Evolutionary conservation across 164 flowering plant genomes (phyloP).

Genomic region (Litsea cubeba): DNA sequence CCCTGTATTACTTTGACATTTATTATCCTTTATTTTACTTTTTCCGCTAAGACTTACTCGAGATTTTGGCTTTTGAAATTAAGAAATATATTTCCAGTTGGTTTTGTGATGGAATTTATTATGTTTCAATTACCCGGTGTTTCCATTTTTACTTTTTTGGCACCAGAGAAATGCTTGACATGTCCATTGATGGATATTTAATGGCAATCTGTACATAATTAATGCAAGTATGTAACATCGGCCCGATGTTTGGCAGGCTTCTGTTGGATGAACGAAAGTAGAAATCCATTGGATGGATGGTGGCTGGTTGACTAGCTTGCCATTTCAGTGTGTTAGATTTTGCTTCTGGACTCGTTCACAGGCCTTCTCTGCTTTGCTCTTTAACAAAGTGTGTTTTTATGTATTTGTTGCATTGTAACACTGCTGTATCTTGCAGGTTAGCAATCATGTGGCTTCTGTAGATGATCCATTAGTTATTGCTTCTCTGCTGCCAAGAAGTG

Average conservation of each 20-base stretch:
- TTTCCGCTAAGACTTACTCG: background rate
- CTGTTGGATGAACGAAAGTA: too few relatives aligned
- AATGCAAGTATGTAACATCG: too few relatives aligned
- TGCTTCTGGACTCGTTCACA: background rate
- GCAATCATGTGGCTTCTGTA: conserved; percentile 92
- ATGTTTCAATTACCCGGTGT: background rate
- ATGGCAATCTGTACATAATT: too few relatives aligned
- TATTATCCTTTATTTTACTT: background rate
- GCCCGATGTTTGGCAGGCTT: too few relatives aligned
- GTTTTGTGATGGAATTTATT: background rate
- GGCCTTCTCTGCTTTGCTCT: background rate
- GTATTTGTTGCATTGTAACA: conserved; percentile 1
- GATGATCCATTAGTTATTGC: conserved; percentile 97
- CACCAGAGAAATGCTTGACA: background rate
- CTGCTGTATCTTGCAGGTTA: conserved; percentile 48
- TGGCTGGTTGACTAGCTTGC: background rate
- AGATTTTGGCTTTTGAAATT: background rate
- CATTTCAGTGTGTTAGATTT: background rate
- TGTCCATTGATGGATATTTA: background rate
- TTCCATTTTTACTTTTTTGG: background rate
- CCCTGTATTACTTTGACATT: background rate
- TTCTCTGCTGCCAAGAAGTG: conserved; percentile 69
- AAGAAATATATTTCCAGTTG: background rate
- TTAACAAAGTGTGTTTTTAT: background rate
- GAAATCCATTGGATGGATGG: background rate